Evolutionary conservation across 1,139 yeast species (phyloP).

Genomic region (Protomyces macrosporus): DNA sequence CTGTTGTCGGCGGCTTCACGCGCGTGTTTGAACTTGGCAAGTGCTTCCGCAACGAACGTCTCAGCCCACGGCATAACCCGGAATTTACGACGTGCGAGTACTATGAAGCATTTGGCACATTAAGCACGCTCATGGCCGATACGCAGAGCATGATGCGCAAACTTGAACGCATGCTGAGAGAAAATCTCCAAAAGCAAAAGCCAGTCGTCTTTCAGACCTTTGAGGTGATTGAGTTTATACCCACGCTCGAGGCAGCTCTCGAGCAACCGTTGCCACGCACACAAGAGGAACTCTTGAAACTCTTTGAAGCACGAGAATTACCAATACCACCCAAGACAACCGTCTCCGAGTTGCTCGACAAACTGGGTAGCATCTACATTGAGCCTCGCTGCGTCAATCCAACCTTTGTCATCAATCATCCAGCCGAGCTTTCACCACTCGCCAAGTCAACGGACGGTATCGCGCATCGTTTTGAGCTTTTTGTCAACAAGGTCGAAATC

Average conservation of each 20-base stretch:
- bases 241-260: slow-evolving; percentile 81
- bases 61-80: slow-evolving; percentile 95
- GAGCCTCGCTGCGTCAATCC: slow-evolving; percentile 62
- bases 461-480: slow-evolving; percentile 75
- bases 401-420: slow-evolving; percentile 74
- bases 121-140: slow-evolving; percentile 90
- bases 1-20: slow-evolving; percentile 97
- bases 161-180: slow-evolving; percentile 93
- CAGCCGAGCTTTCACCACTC: slow-evolving; percentile 77
- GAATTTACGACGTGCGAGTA: slow-evolving; percentile 98
- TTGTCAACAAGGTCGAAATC: slow-evolving; percentile 72
- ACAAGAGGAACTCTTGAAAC: slow-evolving; percentile 40
- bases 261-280: slow-evolving; percentile 80
- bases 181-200: slow-evolving; percentile 52
- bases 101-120: slow-evolving; percentile 91
- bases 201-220: slow-evolving; percentile 65
- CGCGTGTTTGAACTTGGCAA: slow-evolving; percentile 98
- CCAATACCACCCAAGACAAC: slow-evolving; percentile 32
- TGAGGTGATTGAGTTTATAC: slow-evolving; percentile 80
- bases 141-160: slow-evolving; percentile 90
- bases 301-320: slow-evolving; percentile 38
- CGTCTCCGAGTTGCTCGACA: slow-evolving; percentile 61
- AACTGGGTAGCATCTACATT: slow-evolving; percentile 54
- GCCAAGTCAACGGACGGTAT: slow-evolving; percentile 58
- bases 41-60: slow-evolving; percentile 98